Evolutionary conservation across 305 asterid species (phyloP), one percentile per base, ranked within the genome.

Genomic region (Solanum hybrid): DNA sequence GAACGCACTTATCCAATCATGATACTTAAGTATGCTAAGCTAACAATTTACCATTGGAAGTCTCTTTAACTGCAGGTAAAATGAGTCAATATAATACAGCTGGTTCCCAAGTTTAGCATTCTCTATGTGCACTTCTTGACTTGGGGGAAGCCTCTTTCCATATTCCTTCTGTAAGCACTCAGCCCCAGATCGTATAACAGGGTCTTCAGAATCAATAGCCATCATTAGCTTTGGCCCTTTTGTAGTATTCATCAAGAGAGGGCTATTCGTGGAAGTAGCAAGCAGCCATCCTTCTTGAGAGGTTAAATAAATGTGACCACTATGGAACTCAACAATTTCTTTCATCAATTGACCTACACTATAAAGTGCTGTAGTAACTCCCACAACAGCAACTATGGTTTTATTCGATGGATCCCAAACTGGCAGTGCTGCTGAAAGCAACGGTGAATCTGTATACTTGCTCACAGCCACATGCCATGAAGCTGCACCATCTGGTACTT

Each of bases 391-490:
- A 13, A 97, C 97, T 92, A 97, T 96, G 92, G 91, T 95, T 89
- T 93, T 89, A 45, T 93, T 94, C 7, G 93, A 33, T 10, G 97
- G 95, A 65, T 94, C 97, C 98, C 98, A 94, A 31, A 97, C 99
- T 0, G 99, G 99, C 93, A 96, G 89, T 45, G 99, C 99, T 32
- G 99, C 99, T 4, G 98, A 93, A 87, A 97, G 99, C 86, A 97
- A 91, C 0, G 99, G 99, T 0, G 99, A 97, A 88, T 95, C 96
- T 1, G 97, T 90, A 45, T 92, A 95, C 89, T 95, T 97, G 95
- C 99, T 97, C 33, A 97, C 99, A 1, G 99, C 98, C n/a, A 97
- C 94, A 79, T 97, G 99, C 99, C 99, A 97, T 14, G 99, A 90
- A 3, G 99, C 98, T 0, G 98, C 93, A 39, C 99, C 98, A 84